Evolutionary conservation across 345 rosid genomes (phyloP).

Genomic region (Acer negundo): DNA sequence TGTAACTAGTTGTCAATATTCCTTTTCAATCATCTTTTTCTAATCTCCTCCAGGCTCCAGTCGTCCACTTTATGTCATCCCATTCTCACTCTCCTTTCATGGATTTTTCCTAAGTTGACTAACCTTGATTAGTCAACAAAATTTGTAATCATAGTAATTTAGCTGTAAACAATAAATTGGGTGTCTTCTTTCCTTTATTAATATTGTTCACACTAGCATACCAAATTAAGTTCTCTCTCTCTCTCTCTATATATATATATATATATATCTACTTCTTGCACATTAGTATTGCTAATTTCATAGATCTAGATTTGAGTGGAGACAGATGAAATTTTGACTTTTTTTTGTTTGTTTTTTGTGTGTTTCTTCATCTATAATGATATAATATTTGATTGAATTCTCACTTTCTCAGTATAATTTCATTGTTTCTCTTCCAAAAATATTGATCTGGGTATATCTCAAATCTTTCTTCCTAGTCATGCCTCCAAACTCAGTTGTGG

Average conservation of each 20-base stretch:
- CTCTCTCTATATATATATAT: constrained; percentile 7
- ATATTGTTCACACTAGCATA: constrained; percentile 18
- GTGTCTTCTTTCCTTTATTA: constrained; percentile 26
- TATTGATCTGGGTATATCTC: constrained; percentile 33
- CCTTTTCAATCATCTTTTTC: background rate
- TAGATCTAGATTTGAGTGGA: constrained; percentile 19
- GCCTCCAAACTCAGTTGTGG: constrained; percentile 80
- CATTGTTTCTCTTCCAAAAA: constrained; percentile 8
- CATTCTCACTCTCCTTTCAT: background rate
- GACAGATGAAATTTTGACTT: background rate
- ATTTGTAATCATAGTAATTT: background rate
- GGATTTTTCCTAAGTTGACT: constrained; percentile 20
- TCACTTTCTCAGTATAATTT: background rate
- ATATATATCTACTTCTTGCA: background rate
- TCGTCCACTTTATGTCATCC: background rate
- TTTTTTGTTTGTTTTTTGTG: background rate
- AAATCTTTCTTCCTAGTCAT: constrained; percentile 23
- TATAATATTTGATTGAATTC: constrained; percentile 27
- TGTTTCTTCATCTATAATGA: constrained; percentile 1
- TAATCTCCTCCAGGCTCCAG: background rate
- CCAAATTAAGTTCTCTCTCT: constrained; percentile 3
- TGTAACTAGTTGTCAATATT: constrained; percentile 52
- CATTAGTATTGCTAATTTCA: constrained; percentile 9
- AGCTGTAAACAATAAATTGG: constrained; percentile 20
- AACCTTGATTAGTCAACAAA: background rate